phyloP scores from a whole-genome alignment of 2,329 filamentous ascomycete genomes.

The Fusarium sp. region DNA sequence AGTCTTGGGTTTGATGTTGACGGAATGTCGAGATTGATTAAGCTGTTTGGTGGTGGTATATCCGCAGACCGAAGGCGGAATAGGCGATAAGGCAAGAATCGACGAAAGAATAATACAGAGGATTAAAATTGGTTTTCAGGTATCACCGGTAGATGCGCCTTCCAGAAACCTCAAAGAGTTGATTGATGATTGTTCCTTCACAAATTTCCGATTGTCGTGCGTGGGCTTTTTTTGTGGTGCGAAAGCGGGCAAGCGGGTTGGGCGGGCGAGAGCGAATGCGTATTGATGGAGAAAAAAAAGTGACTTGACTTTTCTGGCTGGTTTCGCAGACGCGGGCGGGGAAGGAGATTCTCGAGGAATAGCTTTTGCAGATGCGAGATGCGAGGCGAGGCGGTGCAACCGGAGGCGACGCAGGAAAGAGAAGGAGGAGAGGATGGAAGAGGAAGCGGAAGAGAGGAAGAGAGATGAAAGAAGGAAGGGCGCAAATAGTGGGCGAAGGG shows the following conservation, averaged over 20 bases:
- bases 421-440: constrained; percentile 40
- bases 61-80: constrained; percentile 28
- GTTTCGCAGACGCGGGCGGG: constrained; percentile 40
- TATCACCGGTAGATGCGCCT: constrained; percentile 48
- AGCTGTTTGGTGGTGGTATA: constrained; percentile 26
- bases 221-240: constrained; percentile 32
- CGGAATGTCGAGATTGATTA: constrained; percentile 44
- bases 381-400: constrained; percentile 37
- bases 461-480: constrained; percentile 48
- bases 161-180: constrained; percentile 39
- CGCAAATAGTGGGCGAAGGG: constrained; percentile 46
- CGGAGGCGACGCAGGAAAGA: constrained; percentile 46
- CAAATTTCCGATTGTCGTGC: constrained; percentile 35
- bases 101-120: constrained; percentile 47
- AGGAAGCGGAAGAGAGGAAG: constrained; percentile 31
- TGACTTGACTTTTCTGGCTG: background rate
- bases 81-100: constrained; percentile 44
- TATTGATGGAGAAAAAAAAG: constrained; percentile 26
- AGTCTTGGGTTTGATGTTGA: constrained; percentile 38
- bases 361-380: constrained; percentile 11
- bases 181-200: constrained; percentile 36
- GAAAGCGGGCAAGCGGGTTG: constrained; percentile 25
- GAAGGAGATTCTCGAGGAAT: constrained; percentile 2
- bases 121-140: constrained; percentile 44
- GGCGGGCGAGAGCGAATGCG: constrained; percentile 19